Conservation (phyloP, 1,284 basidiomycete genomes). For the Cryptococcus amylolentus region DNA sequence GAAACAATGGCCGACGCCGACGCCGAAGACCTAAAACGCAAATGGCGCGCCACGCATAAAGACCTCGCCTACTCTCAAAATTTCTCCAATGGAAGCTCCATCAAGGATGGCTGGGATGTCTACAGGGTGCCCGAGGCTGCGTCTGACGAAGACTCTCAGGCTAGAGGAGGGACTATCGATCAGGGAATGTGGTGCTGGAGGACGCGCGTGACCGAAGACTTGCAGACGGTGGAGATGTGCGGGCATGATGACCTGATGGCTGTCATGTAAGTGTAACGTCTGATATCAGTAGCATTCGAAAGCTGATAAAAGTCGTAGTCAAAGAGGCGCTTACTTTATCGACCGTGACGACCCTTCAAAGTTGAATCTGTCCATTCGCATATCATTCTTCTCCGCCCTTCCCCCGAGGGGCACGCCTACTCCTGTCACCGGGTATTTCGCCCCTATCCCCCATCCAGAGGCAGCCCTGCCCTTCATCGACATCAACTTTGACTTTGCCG, state of each 20-base stretch:
- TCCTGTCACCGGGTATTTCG: not conserved
- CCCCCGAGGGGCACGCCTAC: not conserved
- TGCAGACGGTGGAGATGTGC: too few relatives aligned
- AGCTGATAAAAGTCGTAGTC: too few relatives aligned
- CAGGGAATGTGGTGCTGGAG: too few relatives aligned
- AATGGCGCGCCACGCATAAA: too few relatives aligned
- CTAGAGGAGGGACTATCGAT: not conserved
- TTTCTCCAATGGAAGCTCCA: too few relatives aligned
- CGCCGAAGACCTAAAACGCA: not conserved
- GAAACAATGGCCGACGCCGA: not conserved
- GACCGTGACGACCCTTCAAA: too few relatives aligned
- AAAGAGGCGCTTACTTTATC: too few relatives aligned
- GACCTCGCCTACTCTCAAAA: too few relatives aligned
- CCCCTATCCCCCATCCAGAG: conserved; percentile 1
- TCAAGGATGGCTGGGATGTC: not conserved
- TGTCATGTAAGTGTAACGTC: too few relatives aligned
- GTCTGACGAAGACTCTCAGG: not conserved
- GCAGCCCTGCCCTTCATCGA: conserved; percentile 3
- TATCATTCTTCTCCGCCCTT: not conserved
- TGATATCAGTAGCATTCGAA: too few relatives aligned
- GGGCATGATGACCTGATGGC: too few relatives aligned
- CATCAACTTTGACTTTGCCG: not conserved
- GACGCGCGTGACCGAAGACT: too few relatives aligned
- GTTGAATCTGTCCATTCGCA: not conserved
- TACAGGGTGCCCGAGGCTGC: not conserved